Evolutionary conservation across 2,329 filamentous ascomycete genomes (phyloP), one percentile per base, ranked within the genome.

Genomic region (Xylaria sp.): DNA sequence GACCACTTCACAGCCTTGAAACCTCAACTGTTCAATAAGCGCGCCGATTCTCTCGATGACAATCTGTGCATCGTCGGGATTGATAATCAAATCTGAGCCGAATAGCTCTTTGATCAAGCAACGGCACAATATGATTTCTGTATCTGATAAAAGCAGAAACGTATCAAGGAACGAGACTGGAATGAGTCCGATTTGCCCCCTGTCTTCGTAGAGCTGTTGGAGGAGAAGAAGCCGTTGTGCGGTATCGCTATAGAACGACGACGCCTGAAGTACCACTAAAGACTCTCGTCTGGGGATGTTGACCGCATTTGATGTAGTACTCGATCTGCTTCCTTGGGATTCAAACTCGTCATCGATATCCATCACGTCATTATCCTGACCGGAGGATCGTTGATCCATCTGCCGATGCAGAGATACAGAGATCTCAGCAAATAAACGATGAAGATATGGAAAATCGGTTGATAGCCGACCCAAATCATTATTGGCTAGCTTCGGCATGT

Each of bases 1-100:
- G 4, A 91, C 89, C 23, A 90, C 87, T 80, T 97, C 94, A 69
- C 91, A 95, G 70, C 89, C 88, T 65, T 90, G 88, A 73, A 91
- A 91, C 32, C 88, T 85, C 66, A 89, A 86, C 3, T 84, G 81
- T 15, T 82, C 80, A 25, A 90, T 83, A 7, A 89, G 80, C 0
- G 75, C 76, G 1, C 86, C 87, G 5, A 88, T 75, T 34, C 83
- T 82, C 68, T 86, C 80, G 25, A 90, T 77, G 1, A 90, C 78
- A 3, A 73, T 78, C 10, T 80, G 70, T 1, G 85, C 84, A 68
- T 84, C 82, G 12, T 84, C 82, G 0, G 81, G 77, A 12, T 81
- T 79, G 13, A 86, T 76, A n/a, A 83, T 76, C 1, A 89, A 77
- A 71, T 89, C 86, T 1, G 86, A 87, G 6, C 76, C 75, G 57